A percentile compares a stretch with the other conserved stretches of the same genome.
Evolutionary conservation across 108 stramenopile species (phyloP).

Genomic region (Nannochloropsis salina): DNA sequence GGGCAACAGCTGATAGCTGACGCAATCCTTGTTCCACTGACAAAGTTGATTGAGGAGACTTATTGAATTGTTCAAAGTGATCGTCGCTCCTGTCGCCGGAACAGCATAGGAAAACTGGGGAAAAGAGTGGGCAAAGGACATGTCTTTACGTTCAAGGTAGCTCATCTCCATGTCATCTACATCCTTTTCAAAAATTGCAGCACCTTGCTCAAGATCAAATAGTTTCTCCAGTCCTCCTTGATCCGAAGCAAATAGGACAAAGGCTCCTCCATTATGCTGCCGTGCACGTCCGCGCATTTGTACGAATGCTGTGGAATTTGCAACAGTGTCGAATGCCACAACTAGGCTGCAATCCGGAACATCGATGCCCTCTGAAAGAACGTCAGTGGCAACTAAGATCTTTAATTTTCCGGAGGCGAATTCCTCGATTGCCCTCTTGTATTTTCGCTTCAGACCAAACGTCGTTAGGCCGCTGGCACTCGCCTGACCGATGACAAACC

Average conservation of each 20-base stretch:
- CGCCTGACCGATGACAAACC: neutral
- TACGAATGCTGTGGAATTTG: neutral
- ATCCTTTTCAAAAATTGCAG: neutral
- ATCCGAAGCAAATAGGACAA: neutral
- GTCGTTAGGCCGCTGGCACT: neutral
- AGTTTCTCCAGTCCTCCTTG: neutral
- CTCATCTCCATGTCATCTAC: neutral
- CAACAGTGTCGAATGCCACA: neutral
- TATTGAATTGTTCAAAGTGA: constrained; percentile 8
- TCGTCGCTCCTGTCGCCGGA: neutral
- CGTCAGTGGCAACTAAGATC: neutral
- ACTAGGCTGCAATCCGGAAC: constrained; percentile 13
- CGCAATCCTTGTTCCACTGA: constrained; percentile 5
- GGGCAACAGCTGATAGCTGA: neutral
- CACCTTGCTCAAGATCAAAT: neutral
- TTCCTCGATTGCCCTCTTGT: neutral
- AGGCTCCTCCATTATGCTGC: neutral
- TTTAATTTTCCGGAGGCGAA: neutral
- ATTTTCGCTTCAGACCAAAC: neutral
- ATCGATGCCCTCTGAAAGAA: constrained; percentile 13
- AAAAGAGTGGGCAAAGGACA: neutral
- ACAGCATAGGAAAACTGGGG: neutral
- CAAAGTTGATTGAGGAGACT: neutral
- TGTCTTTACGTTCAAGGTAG: neutral
- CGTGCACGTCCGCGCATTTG: neutral